Base-by-base conservation (phyloP, 257 asterid genomes). In the Salvia hispanica region DNA sequence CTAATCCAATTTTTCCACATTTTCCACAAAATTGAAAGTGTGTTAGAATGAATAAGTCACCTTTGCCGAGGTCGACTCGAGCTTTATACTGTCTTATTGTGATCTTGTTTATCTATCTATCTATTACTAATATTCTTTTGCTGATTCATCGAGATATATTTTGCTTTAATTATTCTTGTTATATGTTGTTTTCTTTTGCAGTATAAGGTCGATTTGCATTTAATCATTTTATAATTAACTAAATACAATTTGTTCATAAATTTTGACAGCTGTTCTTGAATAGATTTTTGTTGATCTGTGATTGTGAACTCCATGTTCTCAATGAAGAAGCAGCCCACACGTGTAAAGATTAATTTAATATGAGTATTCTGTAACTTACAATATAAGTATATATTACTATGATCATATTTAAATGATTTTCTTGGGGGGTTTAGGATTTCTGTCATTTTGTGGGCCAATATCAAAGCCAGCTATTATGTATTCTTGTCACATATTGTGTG, bases 311-410 rank as follows among this genome's bases (percentile, higher is more conserved):
- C 2, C 13, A 40, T 74, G 78, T 52, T 51, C 58, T 67, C 70
- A 62, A 7, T 62, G 72, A 56, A 45, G 71, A 69, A 69, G 62
- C 79, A 69, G 48, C 47, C 14, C 62, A 62, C 75, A 45, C 79
- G 75, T 69, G 79, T 15, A 31, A 64, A 48, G 21, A 64, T 36
- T 48, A 59, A 33, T 6, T 31, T 37, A 37, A 37, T 37, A 37
- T 37, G 8, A n/a, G n/a, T 37, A 5, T 37, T 37, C 42, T 37
- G 8, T 8, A 37, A 37, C 42, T 37, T 37, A 21, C 2, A 21
- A 21, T 21, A 21, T 21, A 21, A 21, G 25, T 21, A 36, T 37
- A 5, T 21, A 18, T 9, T 53, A 21, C 4, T 18, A 52, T 10
- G 10, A 18, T 53, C 8, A 18, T 52, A 37, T 37, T 3, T 37